Evolutionary conservation across 2,329 filamentous ascomycete genomes (phyloP), one percentile per base, ranked within the genome.

Genomic region (Gremmenia infestans): DNA sequence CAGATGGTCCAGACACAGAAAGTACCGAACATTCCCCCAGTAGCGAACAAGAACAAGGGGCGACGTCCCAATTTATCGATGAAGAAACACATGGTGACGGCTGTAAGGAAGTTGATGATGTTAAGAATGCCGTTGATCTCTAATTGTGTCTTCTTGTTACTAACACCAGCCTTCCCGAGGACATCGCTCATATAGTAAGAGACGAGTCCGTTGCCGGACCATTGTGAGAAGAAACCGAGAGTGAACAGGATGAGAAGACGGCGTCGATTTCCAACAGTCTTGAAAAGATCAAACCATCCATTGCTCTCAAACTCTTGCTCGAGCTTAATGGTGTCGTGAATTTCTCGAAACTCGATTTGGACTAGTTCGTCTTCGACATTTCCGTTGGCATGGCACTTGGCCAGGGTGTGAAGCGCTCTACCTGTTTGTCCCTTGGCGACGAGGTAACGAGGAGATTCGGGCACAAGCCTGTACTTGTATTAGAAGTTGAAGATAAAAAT

Each of bases 141-240:
- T 5, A 63, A 47, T 19, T 48, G 52, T n/a, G 51, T 35, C 28
- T 68, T 67, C 25, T 63, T 56, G 36, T 68, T 62, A 2, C 57
- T 66, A 50, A 73, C 70, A 49, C 72, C 71, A 15, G 71, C 67
- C 3, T 61, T 67, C n/a, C 69, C 58, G 23, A 72, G 63, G n/a
- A 73, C 68, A 8, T 68, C 62, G 19, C 63, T 64, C 19, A 73
- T 67, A 60, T 71, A 72, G 61, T 72, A 78, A 1, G 72, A 74
- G 35, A 77, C 73, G 8, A 79, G 65, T 43, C 74, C 76, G 60
- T 81, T 82, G 37, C 80, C 81, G 53, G 75, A 79, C 78, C 78
- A 83, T 60, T 84, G 81, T 8, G 76, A 78, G 71, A 83, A 83
- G 57, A 81, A 71, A 57, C 80, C 80, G 7, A 79, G 72, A 22